Percentiles rank a stretch among this genome's conserved stretches.
These are phyloP conservation scores for Fusarium compactum DNA, from an alignment of 2,329 filamentous ascomycete genomes.

Conservation along the genomic window DNA sequence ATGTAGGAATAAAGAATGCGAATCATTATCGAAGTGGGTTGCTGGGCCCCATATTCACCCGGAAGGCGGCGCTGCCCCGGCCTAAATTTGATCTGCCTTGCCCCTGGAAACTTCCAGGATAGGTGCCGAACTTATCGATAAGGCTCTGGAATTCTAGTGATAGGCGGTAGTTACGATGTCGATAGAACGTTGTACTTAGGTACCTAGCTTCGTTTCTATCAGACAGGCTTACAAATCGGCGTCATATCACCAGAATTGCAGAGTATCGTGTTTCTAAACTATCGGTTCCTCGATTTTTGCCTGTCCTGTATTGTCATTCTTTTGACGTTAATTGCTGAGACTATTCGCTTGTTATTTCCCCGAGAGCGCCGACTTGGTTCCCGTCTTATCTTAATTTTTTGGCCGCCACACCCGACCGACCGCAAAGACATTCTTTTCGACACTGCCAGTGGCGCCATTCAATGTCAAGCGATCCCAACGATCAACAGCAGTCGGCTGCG, in stretches of 20 bases:
- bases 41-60: slow-evolving; percentile 27
- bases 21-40: neutral
- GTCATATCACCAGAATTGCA: slow-evolving; percentile 37
- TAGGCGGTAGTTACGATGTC: neutral
- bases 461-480: slow-evolving; percentile 47
- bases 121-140: slow-evolving; percentile 23
- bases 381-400: slow-evolving; percentile 7
- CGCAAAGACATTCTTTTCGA: slow-evolving; percentile 4
- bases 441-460: slow-evolving; percentile 34
- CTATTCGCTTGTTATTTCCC: slow-evolving; percentile 11
- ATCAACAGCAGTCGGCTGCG: slow-evolving; percentile 41
- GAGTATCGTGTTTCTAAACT: neutral
- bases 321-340: neutral
- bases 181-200: slow-evolving; percentile 2
- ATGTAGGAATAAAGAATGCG: slow-evolving; percentile 1
- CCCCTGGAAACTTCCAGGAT: slow-evolving; percentile 14
- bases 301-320: neutral
- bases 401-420: slow-evolving; percentile 11
- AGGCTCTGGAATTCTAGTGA: neutral
- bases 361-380: slow-evolving; percentile 18
- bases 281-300: slow-evolving; percentile 14
- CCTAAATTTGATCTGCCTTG: slow-evolving; percentile 9
- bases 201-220: slow-evolving; percentile 10
- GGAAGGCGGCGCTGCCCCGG: slow-evolving; percentile 19
- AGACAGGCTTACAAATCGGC: slow-evolving; percentile 43